phyloP scores from a whole-genome alignment of 2,329 filamentous ascomycete genomes.

The Paecilomyces fulvus region DNA sequence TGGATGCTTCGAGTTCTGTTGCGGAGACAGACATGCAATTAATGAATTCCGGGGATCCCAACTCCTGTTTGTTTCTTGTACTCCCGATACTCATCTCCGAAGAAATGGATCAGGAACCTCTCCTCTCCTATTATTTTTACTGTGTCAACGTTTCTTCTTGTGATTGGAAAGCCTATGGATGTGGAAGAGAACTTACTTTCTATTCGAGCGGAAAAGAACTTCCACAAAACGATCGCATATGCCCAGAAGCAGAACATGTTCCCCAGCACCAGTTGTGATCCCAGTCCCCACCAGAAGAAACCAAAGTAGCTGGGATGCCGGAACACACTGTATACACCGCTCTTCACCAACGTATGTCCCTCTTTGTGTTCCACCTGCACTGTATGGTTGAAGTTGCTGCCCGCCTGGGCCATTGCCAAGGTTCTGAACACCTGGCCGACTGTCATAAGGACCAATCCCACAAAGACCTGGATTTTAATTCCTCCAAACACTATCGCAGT shows the following conservation, averaged over 20 bases:
- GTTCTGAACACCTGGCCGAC: slow-evolving; percentile 68
- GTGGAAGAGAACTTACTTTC: slow-evolving; percentile 39
- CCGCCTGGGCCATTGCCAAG: slow-evolving; percentile 82
- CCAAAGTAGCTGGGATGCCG: slow-evolving; percentile 94
- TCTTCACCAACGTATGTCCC: slow-evolving; percentile 72
- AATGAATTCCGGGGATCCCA: slow-evolving; percentile 68
- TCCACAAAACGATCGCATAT: slow-evolving; percentile 71
- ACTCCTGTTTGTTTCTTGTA: slow-evolving; percentile 66
- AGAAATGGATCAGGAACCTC: slow-evolving; percentile 66
- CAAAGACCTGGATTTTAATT: slow-evolving; percentile 27
- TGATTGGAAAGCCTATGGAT: slow-evolving; percentile 1
- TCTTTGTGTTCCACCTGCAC: slow-evolving; percentile 62
- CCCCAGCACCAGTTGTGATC: slow-evolving; percentile 82
- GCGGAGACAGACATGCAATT: slow-evolving; percentile 4
- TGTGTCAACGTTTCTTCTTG: slow-evolving; percentile 3
- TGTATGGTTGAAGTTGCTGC: slow-evolving; percentile 83
- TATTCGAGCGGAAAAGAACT: slow-evolving; percentile 72
- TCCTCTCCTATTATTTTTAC: slow-evolving; percentile 58
- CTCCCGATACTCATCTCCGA: slow-evolving; percentile 68
- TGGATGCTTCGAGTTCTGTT: neutral
- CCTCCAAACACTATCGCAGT: slow-evolving; percentile 31
- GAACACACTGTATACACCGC: slow-evolving; percentile 66
- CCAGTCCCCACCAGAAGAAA: slow-evolving; percentile 98
- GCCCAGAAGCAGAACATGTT: slow-evolving; percentile 69
- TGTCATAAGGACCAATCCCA: slow-evolving; percentile 56